A percentile compares a stretch with the other conserved stretches of the same genome.
Conservation (phyloP, 805 yeast genomes). For the Teunomyces cretensis region DNA sequence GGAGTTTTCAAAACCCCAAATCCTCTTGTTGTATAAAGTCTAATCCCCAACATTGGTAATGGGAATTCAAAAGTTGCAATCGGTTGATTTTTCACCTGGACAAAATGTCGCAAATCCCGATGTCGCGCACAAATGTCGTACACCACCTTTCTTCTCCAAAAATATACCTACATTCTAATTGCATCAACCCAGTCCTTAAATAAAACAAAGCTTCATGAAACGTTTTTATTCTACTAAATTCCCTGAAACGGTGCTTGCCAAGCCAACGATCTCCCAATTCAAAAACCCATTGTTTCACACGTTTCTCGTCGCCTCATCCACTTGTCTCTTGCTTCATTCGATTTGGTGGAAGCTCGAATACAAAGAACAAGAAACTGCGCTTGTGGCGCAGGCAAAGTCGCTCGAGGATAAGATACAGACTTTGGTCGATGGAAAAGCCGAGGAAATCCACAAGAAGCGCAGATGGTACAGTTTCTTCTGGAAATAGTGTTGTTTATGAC, state of each 20-base stretch:
- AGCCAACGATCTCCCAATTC: slow-evolving; percentile 38
- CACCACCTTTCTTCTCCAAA: neutral
- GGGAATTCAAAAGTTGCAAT: neutral
- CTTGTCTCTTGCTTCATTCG: slow-evolving; percentile 36
- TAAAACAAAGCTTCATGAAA: neutral
- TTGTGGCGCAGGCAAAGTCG: slow-evolving; percentile 16
- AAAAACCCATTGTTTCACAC: slow-evolving; percentile 37
- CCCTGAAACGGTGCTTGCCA: slow-evolving; percentile 9
- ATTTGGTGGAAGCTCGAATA: slow-evolving; percentile 33
- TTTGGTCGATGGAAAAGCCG: slow-evolving; percentile 27
- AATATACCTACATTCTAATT: too few relatives aligned
- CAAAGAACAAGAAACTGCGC: slow-evolving; percentile 18
- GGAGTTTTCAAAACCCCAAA: neutral
- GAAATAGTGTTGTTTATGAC: slow-evolving; percentile 2
- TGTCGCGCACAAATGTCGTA: neutral
- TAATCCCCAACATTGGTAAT: neutral
- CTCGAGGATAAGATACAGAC: slow-evolving; percentile 27
- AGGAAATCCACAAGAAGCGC: slow-evolving; percentile 13
- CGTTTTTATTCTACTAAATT: slow-evolving; percentile 1
- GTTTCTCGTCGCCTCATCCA: slow-evolving; percentile 38
- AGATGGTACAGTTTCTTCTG: slow-evolving; percentile 14
- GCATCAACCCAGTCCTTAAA: too few relatives aligned
- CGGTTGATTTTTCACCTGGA: slow-evolving; percentile 4
- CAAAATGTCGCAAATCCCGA: neutral
- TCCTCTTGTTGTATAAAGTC: slow-evolving; percentile 1